A percentile compares a stretch with the other conserved stretches of the same genome.
Conservation (phyloP, 2,329 filamentous ascomycete species). For the Neofusicoccum sp. region DNA sequence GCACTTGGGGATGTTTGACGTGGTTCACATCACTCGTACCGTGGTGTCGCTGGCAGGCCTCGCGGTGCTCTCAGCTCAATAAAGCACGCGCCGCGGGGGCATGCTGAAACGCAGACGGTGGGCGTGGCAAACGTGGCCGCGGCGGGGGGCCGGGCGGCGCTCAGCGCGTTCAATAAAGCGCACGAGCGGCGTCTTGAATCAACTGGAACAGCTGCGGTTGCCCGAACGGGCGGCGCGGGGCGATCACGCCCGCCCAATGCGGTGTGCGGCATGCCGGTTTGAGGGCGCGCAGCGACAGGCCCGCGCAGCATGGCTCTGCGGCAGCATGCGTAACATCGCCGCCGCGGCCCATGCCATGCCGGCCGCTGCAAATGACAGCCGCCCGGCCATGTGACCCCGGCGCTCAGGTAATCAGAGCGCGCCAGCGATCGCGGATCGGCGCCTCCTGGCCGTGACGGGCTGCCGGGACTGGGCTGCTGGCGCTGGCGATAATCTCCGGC, state of each 20-base stretch:
- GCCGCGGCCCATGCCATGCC: neutral
- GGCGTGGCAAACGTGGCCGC: constrained; percentile 4
- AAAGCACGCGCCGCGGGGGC: constrained; percentile 5
- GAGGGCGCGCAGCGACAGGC: neutral
- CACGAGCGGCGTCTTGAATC: constrained; percentile 10
- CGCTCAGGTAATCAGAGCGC: neutral
- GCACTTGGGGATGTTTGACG: neutral
- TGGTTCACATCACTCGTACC: neutral
- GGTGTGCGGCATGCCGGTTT: neutral
- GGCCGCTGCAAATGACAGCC: constrained; percentile 2
- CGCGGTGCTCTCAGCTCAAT: constrained; percentile 12
- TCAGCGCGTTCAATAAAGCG: constrained; percentile 12
- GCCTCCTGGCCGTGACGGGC: neutral
- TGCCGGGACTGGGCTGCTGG: neutral
- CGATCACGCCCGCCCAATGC: constrained; percentile 5
- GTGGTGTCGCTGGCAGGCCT: constrained; percentile 4
- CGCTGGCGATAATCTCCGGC: constrained; percentile 10
- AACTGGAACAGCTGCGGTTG: neutral
- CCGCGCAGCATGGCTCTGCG: neutral
- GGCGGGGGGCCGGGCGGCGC: neutral
- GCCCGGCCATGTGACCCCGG: neutral
- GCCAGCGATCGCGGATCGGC: neutral
- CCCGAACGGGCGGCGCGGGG: neutral
- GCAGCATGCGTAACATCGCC: neutral
- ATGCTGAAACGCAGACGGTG: neutral